Percentiles rank a stretch among this genome's conserved stretches.
These are phyloP conservation scores for Colletotrichum sp. DNA, from an alignment of 2,329 filamentous ascomycete genomes.

Conservation along the genomic window DNA sequence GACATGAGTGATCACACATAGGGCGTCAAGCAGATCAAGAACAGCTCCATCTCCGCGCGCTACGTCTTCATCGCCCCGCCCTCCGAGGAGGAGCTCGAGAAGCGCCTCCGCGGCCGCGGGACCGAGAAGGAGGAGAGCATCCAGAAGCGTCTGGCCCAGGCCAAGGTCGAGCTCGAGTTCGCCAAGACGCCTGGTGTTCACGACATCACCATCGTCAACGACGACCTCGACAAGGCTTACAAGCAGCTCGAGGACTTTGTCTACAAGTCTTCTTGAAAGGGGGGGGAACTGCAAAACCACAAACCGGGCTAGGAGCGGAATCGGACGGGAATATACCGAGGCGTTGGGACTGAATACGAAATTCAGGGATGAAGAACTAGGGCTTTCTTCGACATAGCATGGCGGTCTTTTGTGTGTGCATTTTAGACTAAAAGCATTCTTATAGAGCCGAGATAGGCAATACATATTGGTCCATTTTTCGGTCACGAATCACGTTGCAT, in stretches of 20 bases:
- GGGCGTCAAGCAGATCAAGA: slow-evolving; percentile 92
- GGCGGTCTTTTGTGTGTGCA: slow-evolving; percentile 2
- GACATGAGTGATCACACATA: background rate
- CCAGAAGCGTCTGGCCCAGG: slow-evolving; percentile 71
- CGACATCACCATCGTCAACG: slow-evolving; percentile 41
- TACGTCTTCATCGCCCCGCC: slow-evolving; percentile 89
- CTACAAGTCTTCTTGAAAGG: slow-evolving; percentile 34
- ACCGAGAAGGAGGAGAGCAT: slow-evolving; percentile 80
- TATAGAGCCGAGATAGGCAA: background rate
- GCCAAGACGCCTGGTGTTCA: slow-evolving; percentile 65
- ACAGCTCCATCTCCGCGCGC: slow-evolving; percentile 72
- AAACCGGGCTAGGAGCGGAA: background rate
- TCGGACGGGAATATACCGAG: background rate
- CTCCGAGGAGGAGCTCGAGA: slow-evolving; percentile 73
- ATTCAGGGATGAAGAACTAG: background rate
- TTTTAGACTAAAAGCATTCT: slow-evolving; percentile 5
- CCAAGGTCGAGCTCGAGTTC: slow-evolving; percentile 76
- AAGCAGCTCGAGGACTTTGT: slow-evolving; percentile 55
- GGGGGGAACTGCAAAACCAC: background rate
- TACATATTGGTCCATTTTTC: background rate
- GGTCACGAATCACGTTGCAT: background rate
- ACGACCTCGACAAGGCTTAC: slow-evolving; percentile 54
- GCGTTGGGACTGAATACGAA: slow-evolving; percentile 3
- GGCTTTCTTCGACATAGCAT: slow-evolving; percentile 1
- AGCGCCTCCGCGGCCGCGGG: slow-evolving; percentile 72